Percentiles rank a stretch among this genome's conserved stretches.
Evolutionary conservation across 1,284 basidiomycete genomes (phyloP).

Genomic region (Coniferiporia weirii): DNA sequence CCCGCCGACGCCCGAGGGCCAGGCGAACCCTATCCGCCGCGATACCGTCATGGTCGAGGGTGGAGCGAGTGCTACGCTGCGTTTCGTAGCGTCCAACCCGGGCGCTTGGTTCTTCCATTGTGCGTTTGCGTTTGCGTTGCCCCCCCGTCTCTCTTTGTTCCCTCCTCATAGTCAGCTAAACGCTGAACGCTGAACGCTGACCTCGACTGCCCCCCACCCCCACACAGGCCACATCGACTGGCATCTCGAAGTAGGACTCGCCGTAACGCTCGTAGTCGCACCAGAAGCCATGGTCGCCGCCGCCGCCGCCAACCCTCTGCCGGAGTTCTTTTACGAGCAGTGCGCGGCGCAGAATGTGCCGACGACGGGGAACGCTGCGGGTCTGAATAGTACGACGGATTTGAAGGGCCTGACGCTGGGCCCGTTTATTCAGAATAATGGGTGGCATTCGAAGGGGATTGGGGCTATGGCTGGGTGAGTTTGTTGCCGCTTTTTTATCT

Average conservation of each 20-base stretch:
- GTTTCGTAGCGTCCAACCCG: constrained; percentile 75
- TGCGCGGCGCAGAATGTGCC: constrained; percentile 60
- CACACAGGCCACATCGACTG: constrained; percentile 72
- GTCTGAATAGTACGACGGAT: constrained; percentile 58
- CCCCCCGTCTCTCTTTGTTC: too few species aligned
- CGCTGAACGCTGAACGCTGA: too few species aligned
- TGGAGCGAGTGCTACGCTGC: constrained; percentile 56
- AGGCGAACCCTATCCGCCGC: constrained; percentile 80
- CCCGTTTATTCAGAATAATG: constrained; percentile 64
- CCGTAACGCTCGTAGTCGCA: constrained; percentile 73
- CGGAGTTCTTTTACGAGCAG: constrained; percentile 58
- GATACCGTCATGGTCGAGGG: constrained; percentile 71
- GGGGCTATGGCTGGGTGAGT: constrained; percentile 69
- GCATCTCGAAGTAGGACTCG: constrained; percentile 77
- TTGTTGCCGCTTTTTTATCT: too few species aligned
- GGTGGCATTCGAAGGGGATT: constrained; percentile 80
- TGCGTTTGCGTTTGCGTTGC: constrained; percentile 36
- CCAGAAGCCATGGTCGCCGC: constrained; percentile 49
- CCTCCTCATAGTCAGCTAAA: too few species aligned
- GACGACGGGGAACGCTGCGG: constrained; percentile 76
- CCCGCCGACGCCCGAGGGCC: constrained; percentile 71
- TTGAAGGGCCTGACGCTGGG: constrained; percentile 58
- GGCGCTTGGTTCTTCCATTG: constrained; percentile 83
- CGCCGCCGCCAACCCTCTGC: constrained; percentile 33
- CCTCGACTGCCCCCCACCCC: background rate